Conservation (phyloP, 2,329 filamentous ascomycete species). For the Talaromyces sp. region DNA sequence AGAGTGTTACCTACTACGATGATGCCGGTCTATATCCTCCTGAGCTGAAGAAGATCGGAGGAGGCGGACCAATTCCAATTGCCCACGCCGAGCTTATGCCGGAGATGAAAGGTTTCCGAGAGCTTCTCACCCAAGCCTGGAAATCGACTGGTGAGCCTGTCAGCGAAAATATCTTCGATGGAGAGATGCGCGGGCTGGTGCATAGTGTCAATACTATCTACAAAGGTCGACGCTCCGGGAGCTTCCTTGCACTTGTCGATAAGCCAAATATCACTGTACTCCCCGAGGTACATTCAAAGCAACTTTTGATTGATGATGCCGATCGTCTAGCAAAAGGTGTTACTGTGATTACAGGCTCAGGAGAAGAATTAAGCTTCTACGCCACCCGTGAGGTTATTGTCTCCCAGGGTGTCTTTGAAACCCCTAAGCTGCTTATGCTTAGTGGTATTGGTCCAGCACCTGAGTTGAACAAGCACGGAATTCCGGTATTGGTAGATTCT, state of each 20-base stretch:
- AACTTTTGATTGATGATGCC: slow-evolving; percentile 55
- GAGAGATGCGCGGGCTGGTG: slow-evolving; percentile 57
- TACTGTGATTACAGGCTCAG: slow-evolving; percentile 46
- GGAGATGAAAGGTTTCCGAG: slow-evolving; percentile 55
- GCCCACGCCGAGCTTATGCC: slow-evolving; percentile 58
- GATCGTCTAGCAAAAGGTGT: slow-evolving; percentile 50
- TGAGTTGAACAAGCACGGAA: slow-evolving; percentile 27
- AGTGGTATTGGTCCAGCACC: slow-evolving; percentile 49
- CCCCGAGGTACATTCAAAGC: slow-evolving; percentile 53
- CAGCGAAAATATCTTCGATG: slow-evolving; percentile 60
- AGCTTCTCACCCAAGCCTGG: slow-evolving; percentile 55
- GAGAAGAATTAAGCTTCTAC: slow-evolving; percentile 49
- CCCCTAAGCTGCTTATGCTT: slow-evolving; percentile 55
- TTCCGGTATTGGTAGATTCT: slow-evolving; percentile 34
- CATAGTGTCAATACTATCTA: slow-evolving; percentile 61
- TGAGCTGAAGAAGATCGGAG: slow-evolving; percentile 56
- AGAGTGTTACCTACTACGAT: slow-evolving; percentile 62
- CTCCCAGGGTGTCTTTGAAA: slow-evolving; percentile 55
- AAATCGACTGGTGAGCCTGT: slow-evolving; percentile 54
- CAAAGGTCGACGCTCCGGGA: slow-evolving; percentile 57
- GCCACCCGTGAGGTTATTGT: slow-evolving; percentile 55
- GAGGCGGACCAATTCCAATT: slow-evolving; percentile 56
- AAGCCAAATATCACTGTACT: slow-evolving; percentile 62
- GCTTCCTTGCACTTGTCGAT: slow-evolving; percentile 54
- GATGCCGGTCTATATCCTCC: slow-evolving; percentile 52